A percentile compares a stretch with the other conserved stretches of the same genome.
These are phyloP conservation scores for Scenedesmus sp. DNA, from an alignment of 163 green algal species.

Conservation along the genomic window DNA sequence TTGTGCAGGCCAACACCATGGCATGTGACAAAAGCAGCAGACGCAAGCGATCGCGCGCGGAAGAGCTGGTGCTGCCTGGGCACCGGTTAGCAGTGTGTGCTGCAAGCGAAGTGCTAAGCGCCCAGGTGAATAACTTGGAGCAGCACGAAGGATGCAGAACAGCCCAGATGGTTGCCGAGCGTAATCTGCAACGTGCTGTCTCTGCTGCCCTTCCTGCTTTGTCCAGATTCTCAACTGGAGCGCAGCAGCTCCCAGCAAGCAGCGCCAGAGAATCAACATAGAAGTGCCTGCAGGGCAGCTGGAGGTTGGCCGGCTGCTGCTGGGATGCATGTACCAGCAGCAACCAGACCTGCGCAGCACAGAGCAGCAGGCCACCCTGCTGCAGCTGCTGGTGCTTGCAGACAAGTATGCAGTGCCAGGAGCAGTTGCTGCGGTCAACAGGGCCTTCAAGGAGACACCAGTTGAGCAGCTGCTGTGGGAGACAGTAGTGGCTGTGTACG, in stretches of 20 bases:
- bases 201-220: not conserved
- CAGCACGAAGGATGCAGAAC: too few species aligned
- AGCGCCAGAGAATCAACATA: not conserved
- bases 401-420: not conserved
- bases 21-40: not conserved
- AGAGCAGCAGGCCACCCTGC: not conserved
- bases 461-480: not conserved
- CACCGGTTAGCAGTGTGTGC: not conserved
- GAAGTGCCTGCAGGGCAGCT: not conserved
- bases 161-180: not conserved
- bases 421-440: not conserved
- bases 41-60: not conserved
- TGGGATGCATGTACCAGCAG: slow-evolving; percentile 1
- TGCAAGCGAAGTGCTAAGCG: not conserved
- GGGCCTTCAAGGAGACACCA: not conserved
- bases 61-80: not conserved
- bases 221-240: not conserved
- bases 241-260: not conserved
- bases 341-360: not conserved
- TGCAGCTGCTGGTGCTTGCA: slow-evolving; percentile 2
- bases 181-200: not conserved
- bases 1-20: not conserved
- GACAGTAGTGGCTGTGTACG: not conserved
- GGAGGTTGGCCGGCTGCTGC: not conserved
- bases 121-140: not conserved